These are phyloP conservation scores for Pseudogymnoascus sp. DNA, from an alignment of 2,329 filamentous ascomycete genomes.

Conservation along the genomic window DNA sequence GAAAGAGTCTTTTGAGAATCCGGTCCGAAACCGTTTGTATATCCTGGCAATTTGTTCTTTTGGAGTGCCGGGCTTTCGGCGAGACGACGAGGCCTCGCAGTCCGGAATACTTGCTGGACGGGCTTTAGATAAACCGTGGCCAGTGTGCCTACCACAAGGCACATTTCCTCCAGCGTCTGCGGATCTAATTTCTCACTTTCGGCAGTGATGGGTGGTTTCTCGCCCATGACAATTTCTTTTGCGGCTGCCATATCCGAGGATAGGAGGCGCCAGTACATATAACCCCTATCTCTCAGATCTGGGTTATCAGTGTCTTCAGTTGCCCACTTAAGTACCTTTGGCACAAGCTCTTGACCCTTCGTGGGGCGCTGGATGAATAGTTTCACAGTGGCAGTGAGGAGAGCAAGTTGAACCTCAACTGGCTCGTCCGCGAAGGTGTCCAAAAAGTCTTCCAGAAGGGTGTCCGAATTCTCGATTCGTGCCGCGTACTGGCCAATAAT, in stretches of 20 bases:
- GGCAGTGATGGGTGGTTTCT: slow-evolving; percentile 92
- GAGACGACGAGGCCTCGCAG: slow-evolving; percentile 70
- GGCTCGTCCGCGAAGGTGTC: slow-evolving; percentile 91
- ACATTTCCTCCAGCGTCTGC: slow-evolving; percentile 90
- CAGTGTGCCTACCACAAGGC: slow-evolving; percentile 87
- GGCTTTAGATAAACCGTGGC: slow-evolving; percentile 97
- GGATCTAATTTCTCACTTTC: slow-evolving; percentile 93
- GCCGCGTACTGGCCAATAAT: slow-evolving; percentile 98
- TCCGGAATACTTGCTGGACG: slow-evolving; percentile 92
- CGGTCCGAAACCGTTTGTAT: slow-evolving; percentile 36
- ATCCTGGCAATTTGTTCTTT: slow-evolving; percentile 50
- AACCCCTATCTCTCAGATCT: slow-evolving; percentile 87
- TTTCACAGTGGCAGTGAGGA: slow-evolving; percentile 94
- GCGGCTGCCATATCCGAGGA: slow-evolving; percentile 85
- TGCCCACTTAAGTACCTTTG: slow-evolving; percentile 94
- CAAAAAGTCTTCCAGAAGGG: slow-evolving; percentile 86
- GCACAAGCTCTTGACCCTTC: slow-evolving; percentile 86
- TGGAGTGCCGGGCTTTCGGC: slow-evolving; percentile 81
- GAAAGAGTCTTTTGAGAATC: slow-evolving; percentile 54
- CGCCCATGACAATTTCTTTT: slow-evolving; percentile 87
- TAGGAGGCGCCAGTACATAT: slow-evolving; percentile 98
- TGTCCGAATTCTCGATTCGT: slow-evolving; percentile 93
- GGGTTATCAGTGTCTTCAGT: slow-evolving; percentile 99
- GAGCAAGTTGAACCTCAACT: slow-evolving; percentile 87
- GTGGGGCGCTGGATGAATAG: slow-evolving; percentile 95